Evolutionary conservation across 306 rosid genomes (phyloP), one percentile per base, ranked within the genome.

Genomic region (Macrotyloma uniflorum): DNA sequence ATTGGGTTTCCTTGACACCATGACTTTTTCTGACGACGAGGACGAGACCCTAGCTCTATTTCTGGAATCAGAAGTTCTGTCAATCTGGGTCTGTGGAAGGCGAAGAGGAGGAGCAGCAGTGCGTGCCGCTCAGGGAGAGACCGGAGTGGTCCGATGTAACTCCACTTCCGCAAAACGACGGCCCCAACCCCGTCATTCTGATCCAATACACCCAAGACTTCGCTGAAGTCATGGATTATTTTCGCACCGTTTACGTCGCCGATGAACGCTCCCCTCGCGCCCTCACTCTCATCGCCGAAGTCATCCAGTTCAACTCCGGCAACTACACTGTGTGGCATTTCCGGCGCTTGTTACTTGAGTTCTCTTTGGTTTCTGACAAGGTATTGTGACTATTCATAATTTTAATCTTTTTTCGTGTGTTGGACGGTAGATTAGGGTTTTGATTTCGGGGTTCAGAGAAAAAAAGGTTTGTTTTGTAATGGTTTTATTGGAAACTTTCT

Each of bases 321-420:
- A 92, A 95, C 70, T 95, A 95, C 83, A 92, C 97, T 12, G 98
- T 94, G 1, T 91, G 98, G 98, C 98, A 92, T 85, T 95, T 90
- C 67, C 87, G 98, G 86, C 92, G 98, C 51, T 76, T 74, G 38
- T 57, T 92, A 24, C 97, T 95, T 5, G 90, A 89, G 75, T 84
- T 1, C 88, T 88, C n/a, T n/a, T n/a, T n/a, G 80, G 89, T 79
- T 18, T 92, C 93, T 78, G 94, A 89, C 55, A 80, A 86, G 96
- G 97, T 93, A 50, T 75, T 73, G 33, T 7, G 1, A 33, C 13
- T 32, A n/a, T 32, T 8, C 5, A n/a, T n/a, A n/a, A n/a, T n/a
- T n/a, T n/a, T n/a, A n/a, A n/a, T n/a, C n/a, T n/a, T n/a, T n/a
- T n/a, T 22, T 8, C 2, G 11, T 61, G 2, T 61, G 11, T 24